phyloP scores from a whole-genome alignment of 2,329 filamentous ascomycete genomes.

The Scortechinia acanthostroma region DNA sequence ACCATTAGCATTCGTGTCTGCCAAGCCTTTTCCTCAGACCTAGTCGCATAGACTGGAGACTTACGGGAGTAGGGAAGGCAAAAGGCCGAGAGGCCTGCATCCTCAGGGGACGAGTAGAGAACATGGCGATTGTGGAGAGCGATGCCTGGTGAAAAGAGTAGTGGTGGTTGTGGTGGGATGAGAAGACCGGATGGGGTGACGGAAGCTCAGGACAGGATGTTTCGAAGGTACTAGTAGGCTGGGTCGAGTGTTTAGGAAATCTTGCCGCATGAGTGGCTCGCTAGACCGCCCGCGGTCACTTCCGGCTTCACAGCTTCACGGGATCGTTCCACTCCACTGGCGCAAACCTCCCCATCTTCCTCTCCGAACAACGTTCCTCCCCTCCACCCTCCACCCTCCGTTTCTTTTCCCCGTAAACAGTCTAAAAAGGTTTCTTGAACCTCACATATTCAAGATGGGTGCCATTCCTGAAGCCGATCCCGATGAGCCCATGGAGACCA shows the following conservation, averaged over 20 bases:
- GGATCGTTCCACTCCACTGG: not conserved
- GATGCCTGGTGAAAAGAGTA: too few relatives aligned
- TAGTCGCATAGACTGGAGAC: not conserved
- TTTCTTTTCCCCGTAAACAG: not conserved
- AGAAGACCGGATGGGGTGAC: not conserved
- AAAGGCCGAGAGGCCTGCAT: not conserved
- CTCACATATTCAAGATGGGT: constrained; percentile 24
- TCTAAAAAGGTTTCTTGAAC: not conserved
- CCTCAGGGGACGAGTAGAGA: not conserved
- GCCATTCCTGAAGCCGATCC: constrained; percentile 89
- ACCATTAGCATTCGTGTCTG: not conserved
- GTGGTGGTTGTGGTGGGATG: not conserved
- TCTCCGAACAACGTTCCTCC: not conserved
- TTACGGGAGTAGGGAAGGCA: not conserved
- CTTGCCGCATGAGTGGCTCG: constrained; percentile 1
- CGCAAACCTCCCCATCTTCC: not conserved
- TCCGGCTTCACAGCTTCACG: constrained; percentile 1
- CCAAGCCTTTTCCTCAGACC: too few relatives aligned
- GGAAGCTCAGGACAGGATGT: not conserved
- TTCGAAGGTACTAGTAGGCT: too few relatives aligned
- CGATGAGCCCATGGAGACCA: constrained; percentile 66
- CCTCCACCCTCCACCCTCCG: not conserved
- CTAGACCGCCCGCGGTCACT: constrained; percentile 1
- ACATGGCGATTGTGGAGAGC: not conserved
- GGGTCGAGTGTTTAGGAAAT: not conserved